phyloP scores from a whole-genome alignment of 345 rosid genomes.

The Passiflora organensis region DNA sequence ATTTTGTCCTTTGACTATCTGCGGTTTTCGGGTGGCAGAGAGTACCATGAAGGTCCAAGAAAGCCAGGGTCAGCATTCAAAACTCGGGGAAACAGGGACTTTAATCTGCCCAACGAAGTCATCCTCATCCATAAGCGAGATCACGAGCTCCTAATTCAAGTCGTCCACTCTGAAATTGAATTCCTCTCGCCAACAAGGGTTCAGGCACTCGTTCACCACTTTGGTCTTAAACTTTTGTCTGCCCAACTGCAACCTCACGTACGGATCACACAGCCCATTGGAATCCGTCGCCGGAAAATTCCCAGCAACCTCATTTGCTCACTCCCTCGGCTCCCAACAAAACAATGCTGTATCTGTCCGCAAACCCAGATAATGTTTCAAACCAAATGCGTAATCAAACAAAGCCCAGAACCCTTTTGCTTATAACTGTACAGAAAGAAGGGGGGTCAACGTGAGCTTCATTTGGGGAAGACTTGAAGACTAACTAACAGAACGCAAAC shows the following conservation, averaged over 20 bases:
- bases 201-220: slow-evolving; percentile 81
- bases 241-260: slow-evolving; percentile 75
- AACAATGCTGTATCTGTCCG: too few relatives aligned
- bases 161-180: slow-evolving; percentile 90
- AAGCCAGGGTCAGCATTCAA: slow-evolving; percentile 73
- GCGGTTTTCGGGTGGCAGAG: slow-evolving; percentile 59
- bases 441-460: too few relatives aligned
- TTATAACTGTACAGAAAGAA: background rate
- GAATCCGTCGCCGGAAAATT: slow-evolving; percentile 84
- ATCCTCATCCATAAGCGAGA: slow-evolving; percentile 82
- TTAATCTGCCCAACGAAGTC: slow-evolving; percentile 75
- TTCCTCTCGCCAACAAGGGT: slow-evolving; percentile 89
- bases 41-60: slow-evolving; percentile 72
- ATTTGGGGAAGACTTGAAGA: too few relatives aligned
- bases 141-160: slow-evolving; percentile 70
- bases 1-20: slow-evolving; percentile 74
- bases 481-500: too few relatives aligned
- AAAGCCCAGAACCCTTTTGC: background rate
- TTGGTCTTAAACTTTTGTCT: slow-evolving; percentile 66
- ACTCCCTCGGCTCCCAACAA: too few relatives aligned
- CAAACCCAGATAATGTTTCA: too few relatives aligned
- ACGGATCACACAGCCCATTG: slow-evolving; percentile 89
- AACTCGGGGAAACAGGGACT: slow-evolving; percentile 56
- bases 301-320: slow-evolving; percentile 67
- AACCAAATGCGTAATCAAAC: too few relatives aligned